phyloP scores from a whole-genome alignment of 2,329 filamentous ascomycete genomes.

The Neocatenulostroma microsporum region DNA sequence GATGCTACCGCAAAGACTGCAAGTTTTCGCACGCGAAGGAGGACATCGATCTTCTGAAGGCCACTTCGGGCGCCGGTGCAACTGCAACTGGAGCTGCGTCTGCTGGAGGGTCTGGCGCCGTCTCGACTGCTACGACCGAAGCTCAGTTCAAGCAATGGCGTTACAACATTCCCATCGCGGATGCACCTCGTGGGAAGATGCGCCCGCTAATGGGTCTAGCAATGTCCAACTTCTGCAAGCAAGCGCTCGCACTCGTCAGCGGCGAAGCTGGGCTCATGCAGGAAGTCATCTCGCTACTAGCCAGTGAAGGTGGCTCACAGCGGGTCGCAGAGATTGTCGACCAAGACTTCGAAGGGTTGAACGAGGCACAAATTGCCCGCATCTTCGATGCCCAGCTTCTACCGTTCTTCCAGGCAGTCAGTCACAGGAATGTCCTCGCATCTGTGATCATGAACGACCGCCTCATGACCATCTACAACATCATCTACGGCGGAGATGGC shows the following conservation, averaged over 20 bases:
- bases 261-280: conserved; percentile 14
- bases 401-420: conserved; percentile 37
- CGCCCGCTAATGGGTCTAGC: conserved; percentile 5
- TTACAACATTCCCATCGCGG: conserved; percentile 10
- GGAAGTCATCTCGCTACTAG: conserved; percentile 17
- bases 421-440: conserved; percentile 34
- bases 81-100: neutral
- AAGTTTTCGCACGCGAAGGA: conserved; percentile 10
- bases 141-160: conserved; percentile 9
- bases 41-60: conserved; percentile 1
- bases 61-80: neutral
- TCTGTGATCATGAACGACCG: conserved; percentile 37
- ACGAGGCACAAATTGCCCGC: conserved; percentile 6
- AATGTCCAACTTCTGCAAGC: conserved; percentile 14
- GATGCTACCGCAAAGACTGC: conserved; percentile 10
- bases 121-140: no score
- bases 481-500: conserved; percentile 37
- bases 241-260: conserved; percentile 15
- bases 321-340: conserved; percentile 15
- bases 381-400: conserved; percentile 26
- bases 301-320: conserved; percentile 16
- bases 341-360: conserved; percentile 6
- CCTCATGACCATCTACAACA: conserved; percentile 39
- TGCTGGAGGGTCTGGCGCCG: no score
- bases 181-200: no score